These are phyloP conservation scores for Bruguiera sexangula DNA, from an alignment of 345 rosid species.

Conservation along the genomic window DNA sequence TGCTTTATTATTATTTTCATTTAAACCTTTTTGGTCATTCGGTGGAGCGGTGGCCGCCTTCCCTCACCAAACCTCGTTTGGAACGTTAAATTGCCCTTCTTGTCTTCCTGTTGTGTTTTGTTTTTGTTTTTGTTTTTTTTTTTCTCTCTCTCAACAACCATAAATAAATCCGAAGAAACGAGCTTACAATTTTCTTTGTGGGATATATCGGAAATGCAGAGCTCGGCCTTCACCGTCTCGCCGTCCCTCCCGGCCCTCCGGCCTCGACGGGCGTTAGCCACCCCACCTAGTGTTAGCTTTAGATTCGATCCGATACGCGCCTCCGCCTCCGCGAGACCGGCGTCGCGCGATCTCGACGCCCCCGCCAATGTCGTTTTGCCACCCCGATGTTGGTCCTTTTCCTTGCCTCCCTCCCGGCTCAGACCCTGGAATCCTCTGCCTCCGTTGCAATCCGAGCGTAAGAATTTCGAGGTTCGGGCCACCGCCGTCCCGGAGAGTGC, in stretches of 20 bases:
- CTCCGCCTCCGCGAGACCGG: slow-evolving; percentile 26
- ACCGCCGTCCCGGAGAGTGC: slow-evolving; percentile 62
- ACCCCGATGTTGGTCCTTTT: slow-evolving; percentile 61
- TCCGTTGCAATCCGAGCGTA: slow-evolving; percentile 26
- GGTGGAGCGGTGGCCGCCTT: too few species aligned
- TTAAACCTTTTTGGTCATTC: too few species aligned
- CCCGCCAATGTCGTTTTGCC: slow-evolving; percentile 42
- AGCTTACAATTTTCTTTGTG: not conserved
- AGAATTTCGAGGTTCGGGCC: slow-evolving; percentile 47
- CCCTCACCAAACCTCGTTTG: too few species aligned
- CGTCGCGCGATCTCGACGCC: slow-evolving; percentile 27
- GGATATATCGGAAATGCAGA: slow-evolving; percentile 58
- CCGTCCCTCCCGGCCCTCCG: slow-evolving; percentile 31
- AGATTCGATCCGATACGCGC: slow-evolving; percentile 40
- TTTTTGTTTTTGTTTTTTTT: not conserved
- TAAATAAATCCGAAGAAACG: not conserved
- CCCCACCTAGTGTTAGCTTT: not conserved
- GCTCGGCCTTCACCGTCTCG: slow-evolving; percentile 49
- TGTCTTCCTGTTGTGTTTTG: not conserved
- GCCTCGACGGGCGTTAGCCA: slow-evolving; percentile 7
- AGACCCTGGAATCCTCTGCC: slow-evolving; percentile 66
- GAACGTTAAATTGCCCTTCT: not conserved
- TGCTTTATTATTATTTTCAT: too few species aligned
- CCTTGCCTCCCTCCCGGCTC: slow-evolving; percentile 28
- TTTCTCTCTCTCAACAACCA: not conserved